Evolutionary conservation across 1,284 basidiomycete genomes (phyloP).

Genomic region (Boletus austroedulis): DNA sequence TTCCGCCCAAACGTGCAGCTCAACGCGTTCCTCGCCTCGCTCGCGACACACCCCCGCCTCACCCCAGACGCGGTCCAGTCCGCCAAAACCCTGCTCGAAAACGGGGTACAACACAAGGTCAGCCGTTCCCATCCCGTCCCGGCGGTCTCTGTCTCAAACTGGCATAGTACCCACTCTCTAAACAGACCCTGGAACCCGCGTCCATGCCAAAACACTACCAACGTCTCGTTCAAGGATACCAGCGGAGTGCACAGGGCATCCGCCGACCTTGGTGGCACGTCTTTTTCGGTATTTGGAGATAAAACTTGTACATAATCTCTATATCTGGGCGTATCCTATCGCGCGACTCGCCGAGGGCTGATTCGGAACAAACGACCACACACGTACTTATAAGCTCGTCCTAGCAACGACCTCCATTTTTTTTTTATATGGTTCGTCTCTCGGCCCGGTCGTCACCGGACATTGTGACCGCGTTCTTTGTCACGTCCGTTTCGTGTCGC

Average conservation of each 20-base stretch:
- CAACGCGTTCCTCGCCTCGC: constrained; percentile 57
- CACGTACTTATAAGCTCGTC: constrained; percentile 1
- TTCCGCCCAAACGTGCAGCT: constrained; percentile 74
- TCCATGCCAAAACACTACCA: constrained; percentile 70
- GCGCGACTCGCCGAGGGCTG: neutral
- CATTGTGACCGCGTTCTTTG: neutral
- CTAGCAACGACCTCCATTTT: neutral
- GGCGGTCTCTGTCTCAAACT: neutral
- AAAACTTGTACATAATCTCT: neutral
- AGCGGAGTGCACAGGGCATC: constrained; percentile 71
- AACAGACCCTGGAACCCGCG: constrained; percentile 59
- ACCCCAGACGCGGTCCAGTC: constrained; percentile 57
- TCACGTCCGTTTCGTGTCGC: neutral
- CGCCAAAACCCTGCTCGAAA: constrained; percentile 50
- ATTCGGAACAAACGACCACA: constrained; percentile 4
- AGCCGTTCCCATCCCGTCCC: neutral
- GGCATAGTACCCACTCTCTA: constrained; percentile 58
- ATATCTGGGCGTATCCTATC: neutral
- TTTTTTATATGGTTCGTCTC: no score
- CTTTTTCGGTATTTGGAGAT: constrained; percentile 70
- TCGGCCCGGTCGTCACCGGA: no score
- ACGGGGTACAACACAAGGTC: constrained; percentile 58
- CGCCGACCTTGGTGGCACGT: constrained; percentile 77
- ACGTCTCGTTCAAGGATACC: constrained; percentile 64
- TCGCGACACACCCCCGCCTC: constrained; percentile 65